Conservation (phyloP, 192 early-diverging fungal species). For the Chytriomyces confervae region DNA sequence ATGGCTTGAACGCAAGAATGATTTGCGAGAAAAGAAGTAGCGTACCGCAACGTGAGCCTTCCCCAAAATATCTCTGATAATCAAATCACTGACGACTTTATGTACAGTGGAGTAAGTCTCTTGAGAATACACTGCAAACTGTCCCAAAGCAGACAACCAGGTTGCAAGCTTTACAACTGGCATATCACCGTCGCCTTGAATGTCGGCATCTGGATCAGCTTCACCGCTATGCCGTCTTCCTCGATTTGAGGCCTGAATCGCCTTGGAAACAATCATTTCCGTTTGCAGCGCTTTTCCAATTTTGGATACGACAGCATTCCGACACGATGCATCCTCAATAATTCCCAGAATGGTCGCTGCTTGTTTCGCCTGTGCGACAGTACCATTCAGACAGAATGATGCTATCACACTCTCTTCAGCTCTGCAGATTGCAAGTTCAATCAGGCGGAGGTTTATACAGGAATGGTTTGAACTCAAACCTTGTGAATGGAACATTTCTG, state of each 20-base stretch:
- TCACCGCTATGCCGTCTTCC: neutral
- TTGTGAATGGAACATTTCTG: slow-evolving; percentile 51
- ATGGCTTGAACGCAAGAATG: neutral
- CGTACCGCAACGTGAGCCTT: slow-evolving; percentile 47
- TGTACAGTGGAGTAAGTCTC: slow-evolving; percentile 59
- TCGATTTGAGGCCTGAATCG: neutral
- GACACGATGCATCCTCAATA: slow-evolving; percentile 35
- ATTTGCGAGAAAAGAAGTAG: neutral
- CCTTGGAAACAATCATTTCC: neutral
- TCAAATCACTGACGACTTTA: slow-evolving; percentile 56
- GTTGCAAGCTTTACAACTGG: slow-evolving; percentile 18
- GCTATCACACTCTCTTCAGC: slow-evolving; percentile 52
- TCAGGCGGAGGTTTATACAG: slow-evolving; percentile 18
- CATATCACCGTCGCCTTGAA: slow-evolving; percentile 37
- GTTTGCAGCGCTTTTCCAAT: neutral
- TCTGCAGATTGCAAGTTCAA: slow-evolving; percentile 19
- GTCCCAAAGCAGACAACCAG: slow-evolving; percentile 63
- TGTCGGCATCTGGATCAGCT: neutral
- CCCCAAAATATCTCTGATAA: slow-evolving; percentile 66
- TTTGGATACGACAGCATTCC: neutral
- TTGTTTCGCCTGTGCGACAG: slow-evolving; percentile 68
- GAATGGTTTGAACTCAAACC: slow-evolving; percentile 34
- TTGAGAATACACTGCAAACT: slow-evolving; percentile 65
- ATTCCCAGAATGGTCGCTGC: slow-evolving; percentile 75
- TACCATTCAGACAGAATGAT: slow-evolving; percentile 61